These are phyloP conservation scores for Beverwykella pulmonaria DNA, from an alignment of 495 filamentous ascomycete genomes.

Conservation along the genomic window DNA sequence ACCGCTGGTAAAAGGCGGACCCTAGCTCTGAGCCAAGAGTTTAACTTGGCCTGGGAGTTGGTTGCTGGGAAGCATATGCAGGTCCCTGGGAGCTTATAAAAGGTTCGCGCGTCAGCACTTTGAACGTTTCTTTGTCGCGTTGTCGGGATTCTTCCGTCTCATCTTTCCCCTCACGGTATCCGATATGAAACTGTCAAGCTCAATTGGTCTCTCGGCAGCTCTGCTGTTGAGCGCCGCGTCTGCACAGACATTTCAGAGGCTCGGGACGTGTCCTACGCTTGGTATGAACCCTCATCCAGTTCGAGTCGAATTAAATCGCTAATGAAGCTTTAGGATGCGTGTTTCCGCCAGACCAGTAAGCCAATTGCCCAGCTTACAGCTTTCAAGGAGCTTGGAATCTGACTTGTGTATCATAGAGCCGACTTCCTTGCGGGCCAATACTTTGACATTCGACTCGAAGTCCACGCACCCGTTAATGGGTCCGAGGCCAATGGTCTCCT, in stretches of 20 bases:
- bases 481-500: conserved; percentile 64
- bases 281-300: conserved; percentile 37
- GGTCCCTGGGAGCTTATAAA: conserved; percentile 32
- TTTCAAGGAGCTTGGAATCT: not conserved
- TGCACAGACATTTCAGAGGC: conserved; percentile 69
- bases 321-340: conserved; percentile 56
- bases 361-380: conserved; percentile 1
- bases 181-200: conserved; percentile 12
- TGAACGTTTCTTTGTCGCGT: conserved; percentile 1
- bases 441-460: conserved; percentile 76
- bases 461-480: conserved; percentile 75
- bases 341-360: conserved; percentile 72
- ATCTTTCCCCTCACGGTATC: not conserved
- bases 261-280: conserved; percentile 70
- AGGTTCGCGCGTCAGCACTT: conserved; percentile 8
- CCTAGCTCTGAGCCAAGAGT: not conserved
- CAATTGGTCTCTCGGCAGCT: conserved; percentile 30
- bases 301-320: conserved; percentile 5
- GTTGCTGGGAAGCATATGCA: conserved; percentile 9
- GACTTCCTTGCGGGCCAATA: conserved; percentile 75
- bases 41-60: not conserved
- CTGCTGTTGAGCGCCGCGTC: conserved; percentile 17
- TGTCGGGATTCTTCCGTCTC: not conserved
- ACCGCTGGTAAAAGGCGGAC: not conserved
- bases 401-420: conserved; percentile 41